Evolutionary conservation across 2,329 filamentous ascomycete genomes (phyloP).

Genomic region (Calonectria honghensis): DNA sequence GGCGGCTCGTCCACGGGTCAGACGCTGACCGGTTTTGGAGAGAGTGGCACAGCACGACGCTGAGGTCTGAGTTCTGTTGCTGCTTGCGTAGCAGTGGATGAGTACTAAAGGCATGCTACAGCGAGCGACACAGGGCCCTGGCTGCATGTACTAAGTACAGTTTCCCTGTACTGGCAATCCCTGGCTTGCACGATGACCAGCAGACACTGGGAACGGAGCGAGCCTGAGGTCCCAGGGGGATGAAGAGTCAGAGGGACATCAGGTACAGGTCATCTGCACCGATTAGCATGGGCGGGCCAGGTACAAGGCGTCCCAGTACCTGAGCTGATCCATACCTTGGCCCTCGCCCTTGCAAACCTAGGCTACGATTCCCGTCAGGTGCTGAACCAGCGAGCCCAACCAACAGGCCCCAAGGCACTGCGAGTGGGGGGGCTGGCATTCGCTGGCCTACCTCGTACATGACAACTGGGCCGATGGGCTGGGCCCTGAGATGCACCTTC

Average conservation of each 20-base stretch:
- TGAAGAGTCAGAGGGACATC: constrained; percentile 54
- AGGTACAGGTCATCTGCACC: constrained; percentile 63
- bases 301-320: constrained; percentile 58
- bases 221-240: constrained; percentile 33
- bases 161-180: constrained; percentile 19
- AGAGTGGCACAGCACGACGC: constrained; percentile 36
- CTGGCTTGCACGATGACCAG: constrained; percentile 13
- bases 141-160: constrained; percentile 13
- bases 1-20: constrained; percentile 16
- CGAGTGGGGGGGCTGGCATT: constrained; percentile 10
- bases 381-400: constrained; percentile 39
- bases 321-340: constrained; percentile 53
- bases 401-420: constrained; percentile 38
- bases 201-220: constrained; percentile 31
- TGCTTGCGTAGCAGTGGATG: constrained; percentile 39
- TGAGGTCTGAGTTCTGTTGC: constrained; percentile 26
- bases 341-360: constrained; percentile 50
- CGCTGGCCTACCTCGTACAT: constrained; percentile 19
- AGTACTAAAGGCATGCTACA: constrained; percentile 22
- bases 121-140: constrained; percentile 26
- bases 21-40: constrained; percentile 40
- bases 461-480: constrained; percentile 14
- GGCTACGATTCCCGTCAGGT: constrained; percentile 46
- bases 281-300: constrained; percentile 59
- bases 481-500: constrained; percentile 22